phyloP scores from a whole-genome alignment of 1,284 basidiomycete genomes.

The Heterobasidion occidentale region DNA sequence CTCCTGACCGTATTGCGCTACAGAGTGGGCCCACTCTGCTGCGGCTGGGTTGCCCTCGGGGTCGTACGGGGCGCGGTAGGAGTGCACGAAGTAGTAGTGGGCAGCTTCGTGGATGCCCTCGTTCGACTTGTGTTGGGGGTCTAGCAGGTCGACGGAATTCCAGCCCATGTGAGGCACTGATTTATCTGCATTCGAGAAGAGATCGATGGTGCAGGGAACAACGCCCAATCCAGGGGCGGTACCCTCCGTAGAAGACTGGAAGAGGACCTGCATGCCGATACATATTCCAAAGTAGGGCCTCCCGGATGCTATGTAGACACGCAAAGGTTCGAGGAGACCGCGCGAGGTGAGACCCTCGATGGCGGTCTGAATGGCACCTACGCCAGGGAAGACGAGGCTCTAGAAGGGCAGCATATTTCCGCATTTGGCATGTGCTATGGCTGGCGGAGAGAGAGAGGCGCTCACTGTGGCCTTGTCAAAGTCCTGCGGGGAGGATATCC shows the following conservation, averaged over 20 bases:
- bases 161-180: constrained; percentile 98
- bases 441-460: constrained; percentile 5
- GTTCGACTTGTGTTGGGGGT: constrained; percentile 31
- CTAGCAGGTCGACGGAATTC: constrained; percentile 68
- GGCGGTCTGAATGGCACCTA: constrained; percentile 90
- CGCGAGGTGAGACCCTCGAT: constrained; percentile 70
- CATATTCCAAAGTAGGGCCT: constrained; percentile 97
- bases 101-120: constrained; percentile 39
- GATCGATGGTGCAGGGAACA: constrained; percentile 62
- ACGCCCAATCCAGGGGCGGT: constrained; percentile 60
- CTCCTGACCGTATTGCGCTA: constrained; percentile 91
- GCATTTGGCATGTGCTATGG: constrained; percentile 9
- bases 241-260: constrained; percentile 78
- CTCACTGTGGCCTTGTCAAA: constrained; percentile 87
- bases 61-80: constrained; percentile 78
- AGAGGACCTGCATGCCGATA: constrained; percentile 96
- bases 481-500: constrained; percentile 83
- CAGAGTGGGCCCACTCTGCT: constrained; percentile 75
- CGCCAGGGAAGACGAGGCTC: constrained; percentile 98
- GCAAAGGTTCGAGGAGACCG: constrained; percentile 78
- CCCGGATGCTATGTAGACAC: constrained; percentile 81
- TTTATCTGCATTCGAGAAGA: constrained; percentile 68
- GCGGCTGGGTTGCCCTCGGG: constrained; percentile 42
- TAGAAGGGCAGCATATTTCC: constrained; percentile 25
- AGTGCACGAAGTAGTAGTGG: constrained; percentile 97